Evolutionary conservation across 495 filamentous ascomycete genomes (phyloP).

Genomic region (Tuber melanosporum): DNA sequence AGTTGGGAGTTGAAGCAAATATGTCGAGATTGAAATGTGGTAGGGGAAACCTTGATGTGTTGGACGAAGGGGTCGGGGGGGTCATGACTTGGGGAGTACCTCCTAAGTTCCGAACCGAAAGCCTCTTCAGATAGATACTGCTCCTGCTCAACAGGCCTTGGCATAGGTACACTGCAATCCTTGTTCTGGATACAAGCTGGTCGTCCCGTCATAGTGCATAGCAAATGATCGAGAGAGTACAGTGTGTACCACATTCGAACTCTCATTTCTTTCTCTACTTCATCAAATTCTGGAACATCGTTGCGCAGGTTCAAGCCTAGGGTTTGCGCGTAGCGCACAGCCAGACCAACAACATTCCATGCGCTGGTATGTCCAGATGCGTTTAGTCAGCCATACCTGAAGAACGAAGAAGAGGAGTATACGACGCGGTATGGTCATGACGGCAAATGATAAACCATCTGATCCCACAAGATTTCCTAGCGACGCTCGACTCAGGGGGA

Average conservation of each 20-base stretch:
- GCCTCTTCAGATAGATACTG: constrained; percentile 29
- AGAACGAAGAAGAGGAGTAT: neutral
- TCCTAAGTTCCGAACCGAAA: constrained; percentile 30
- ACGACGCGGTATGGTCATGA: neutral
- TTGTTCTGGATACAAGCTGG: constrained; percentile 53
- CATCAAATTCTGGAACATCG: constrained; percentile 47
- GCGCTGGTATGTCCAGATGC: constrained; percentile 45
- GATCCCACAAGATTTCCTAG: neutral
- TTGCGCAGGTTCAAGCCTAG: constrained; percentile 59
- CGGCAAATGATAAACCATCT: neutral
- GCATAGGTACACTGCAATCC: constrained; percentile 53
- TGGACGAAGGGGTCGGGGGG: constrained; percentile 10
- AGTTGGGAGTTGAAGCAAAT: constrained; percentile 13
- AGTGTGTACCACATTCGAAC: constrained; percentile 59
- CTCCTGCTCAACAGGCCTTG: constrained; percentile 54
- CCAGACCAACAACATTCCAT: constrained; percentile 56
- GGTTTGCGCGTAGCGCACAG: constrained; percentile 52
- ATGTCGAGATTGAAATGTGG: neutral
- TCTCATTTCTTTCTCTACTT: constrained; percentile 52
- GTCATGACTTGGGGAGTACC: constrained; percentile 20
- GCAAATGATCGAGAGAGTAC: constrained; percentile 53
- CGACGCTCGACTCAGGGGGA: neutral
- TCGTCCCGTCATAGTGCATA: constrained; percentile 56
- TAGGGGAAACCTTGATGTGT: constrained; percentile 9
- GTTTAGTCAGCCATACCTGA: constrained; percentile 25